Conservation (phyloP, 345 rosid species). For the Acer negundo region DNA sequence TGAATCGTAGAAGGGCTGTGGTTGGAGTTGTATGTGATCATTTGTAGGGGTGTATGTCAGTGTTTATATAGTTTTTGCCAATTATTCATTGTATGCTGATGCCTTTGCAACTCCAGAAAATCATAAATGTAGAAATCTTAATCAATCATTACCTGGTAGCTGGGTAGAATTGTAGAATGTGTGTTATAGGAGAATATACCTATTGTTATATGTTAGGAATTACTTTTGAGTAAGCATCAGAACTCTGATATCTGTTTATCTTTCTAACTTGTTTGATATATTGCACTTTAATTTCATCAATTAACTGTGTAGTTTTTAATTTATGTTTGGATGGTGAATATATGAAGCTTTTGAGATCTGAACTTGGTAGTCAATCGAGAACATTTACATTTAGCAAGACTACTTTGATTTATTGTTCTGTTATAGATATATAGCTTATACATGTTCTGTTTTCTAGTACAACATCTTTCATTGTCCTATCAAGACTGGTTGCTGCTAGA, state of each 20-base stretch:
- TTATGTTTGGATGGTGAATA: background rate
- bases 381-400: background rate
- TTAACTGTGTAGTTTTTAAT: background rate
- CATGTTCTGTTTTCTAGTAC: background rate
- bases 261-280: background rate
- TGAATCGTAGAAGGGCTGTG: too few relatives aligned
- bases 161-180: background rate
- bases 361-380: background rate
- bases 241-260: background rate
- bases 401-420: slow-evolving; percentile 2
- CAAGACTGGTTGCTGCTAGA: background rate
- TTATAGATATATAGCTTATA: background rate
- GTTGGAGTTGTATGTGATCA: too few relatives aligned
- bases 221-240: background rate
- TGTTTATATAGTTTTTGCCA: too few relatives aligned
- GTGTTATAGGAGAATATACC: background rate
- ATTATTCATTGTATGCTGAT: background rate
- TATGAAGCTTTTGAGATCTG: background rate
- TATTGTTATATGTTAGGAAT: background rate
- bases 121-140: background rate
- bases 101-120: background rate
- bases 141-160: background rate
- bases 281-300: background rate
- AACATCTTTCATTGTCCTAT: background rate
- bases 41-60: too few relatives aligned